Evolutionary conservation across 768 basidiomycete species (phyloP).

Genomic region (Mycena olivaceomarginata): DNA sequence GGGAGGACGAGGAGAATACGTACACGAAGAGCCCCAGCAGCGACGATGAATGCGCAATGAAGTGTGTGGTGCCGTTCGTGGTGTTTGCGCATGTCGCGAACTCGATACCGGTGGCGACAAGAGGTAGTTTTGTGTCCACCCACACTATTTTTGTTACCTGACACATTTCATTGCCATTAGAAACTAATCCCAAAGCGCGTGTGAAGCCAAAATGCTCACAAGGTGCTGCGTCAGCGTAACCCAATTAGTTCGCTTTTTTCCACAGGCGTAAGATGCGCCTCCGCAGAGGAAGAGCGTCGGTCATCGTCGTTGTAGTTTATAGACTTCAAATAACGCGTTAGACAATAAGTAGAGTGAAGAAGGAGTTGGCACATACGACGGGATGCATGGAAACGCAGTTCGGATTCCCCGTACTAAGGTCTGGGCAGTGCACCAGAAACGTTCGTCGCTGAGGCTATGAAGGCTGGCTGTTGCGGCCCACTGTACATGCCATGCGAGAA

Average conservation of each 20-base stretch:
- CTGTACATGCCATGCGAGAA: constrained; percentile 36
- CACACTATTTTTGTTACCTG: constrained; percentile 69
- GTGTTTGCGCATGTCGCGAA: constrained; percentile 60
- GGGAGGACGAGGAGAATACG: background rate
- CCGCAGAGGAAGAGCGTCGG: constrained; percentile 71
- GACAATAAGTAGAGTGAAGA: background rate
- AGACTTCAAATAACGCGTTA: constrained; percentile 49
- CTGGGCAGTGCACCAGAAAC: constrained; percentile 58
- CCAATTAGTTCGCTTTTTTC: constrained; percentile 68
- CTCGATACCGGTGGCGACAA: constrained; percentile 66
- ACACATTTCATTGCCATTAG: background rate
- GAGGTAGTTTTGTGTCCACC: constrained; percentile 55
- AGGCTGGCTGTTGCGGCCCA: constrained; percentile 32
- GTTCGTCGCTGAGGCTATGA: constrained; percentile 21
- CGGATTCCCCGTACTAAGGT: constrained; percentile 70
- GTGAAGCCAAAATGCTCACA: constrained; percentile 3
- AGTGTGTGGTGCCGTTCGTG: constrained; percentile 59
- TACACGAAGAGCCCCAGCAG: constrained; percentile 70
- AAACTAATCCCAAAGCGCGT: background rate
- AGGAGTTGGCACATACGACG: constrained; percentile 54
- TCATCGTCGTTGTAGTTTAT: constrained; percentile 69
- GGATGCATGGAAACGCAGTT: constrained; percentile 75
- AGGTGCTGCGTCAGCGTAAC: constrained; percentile 65
- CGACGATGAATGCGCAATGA: constrained; percentile 66
- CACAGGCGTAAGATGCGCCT: constrained; percentile 73